Evolutionary conservation across 176 grass and related monocot species (phyloP), one percentile per base, ranked within the genome.

Genomic region (Oryza punctata): DNA sequence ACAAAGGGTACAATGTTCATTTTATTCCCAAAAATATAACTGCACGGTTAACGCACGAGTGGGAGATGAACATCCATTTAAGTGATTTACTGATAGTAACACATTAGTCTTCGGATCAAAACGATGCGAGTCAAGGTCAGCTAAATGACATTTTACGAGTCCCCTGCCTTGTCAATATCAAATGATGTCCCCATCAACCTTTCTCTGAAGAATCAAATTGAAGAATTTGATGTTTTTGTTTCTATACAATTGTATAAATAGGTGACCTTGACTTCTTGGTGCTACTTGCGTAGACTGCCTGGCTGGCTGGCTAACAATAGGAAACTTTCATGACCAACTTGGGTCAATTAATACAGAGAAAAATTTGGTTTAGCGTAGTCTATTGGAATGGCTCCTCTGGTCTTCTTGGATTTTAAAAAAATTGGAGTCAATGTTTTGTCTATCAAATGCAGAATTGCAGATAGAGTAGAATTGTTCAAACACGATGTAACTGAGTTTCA

Each of bases 121-220:
- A 38, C 32, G 19, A 19, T 37, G 10, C 30, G 5, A 60, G 52
- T 14, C 45, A 11, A 29, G 9, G 18, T n/a, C 67, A 21, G 32
- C 45, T 35, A 59, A 59, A 49, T 29, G 12, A 37, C 15, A 54
- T 75, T 29, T 75, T 6, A n/a, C 50, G 14, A n/a, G 73, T 61
- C 67, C 30, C 67, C 30, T 12, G 8, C 73, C 33, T n/a, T 0
- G 29, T 76, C 29, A 3, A 24, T 32, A 12, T 12, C 35, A 24
- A 38, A 38, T 7, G 19, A 2, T 60, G 10, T 76, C 73, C 7
- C 73, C 16, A 32, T n/a, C 27, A 10, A 21, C 46, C 27, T 21
- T 54, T 75, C 37, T 59, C 28, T 21, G 46, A 57, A 54, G 46
- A 57, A 25, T 30, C 73, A 76, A 76, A 61, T 61, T 40, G 74